A percentile compares a stretch with the other conserved stretches of the same genome.
These are phyloP conservation scores for Starmerella vitae DNA, from an alignment of 805 yeast species.

Conservation along the genomic window DNA sequence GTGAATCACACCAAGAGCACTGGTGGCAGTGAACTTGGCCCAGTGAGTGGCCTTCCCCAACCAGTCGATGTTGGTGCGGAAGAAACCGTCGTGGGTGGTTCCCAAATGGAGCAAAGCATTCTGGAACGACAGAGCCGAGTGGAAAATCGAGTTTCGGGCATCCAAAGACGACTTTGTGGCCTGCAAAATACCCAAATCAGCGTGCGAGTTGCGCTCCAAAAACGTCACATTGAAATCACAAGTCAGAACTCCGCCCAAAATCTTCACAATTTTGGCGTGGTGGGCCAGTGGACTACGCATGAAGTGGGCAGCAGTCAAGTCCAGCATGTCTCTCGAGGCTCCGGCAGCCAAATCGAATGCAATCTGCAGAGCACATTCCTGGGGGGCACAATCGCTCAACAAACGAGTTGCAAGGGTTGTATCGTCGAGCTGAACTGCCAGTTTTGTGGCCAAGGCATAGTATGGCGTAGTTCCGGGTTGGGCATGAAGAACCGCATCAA, in stretches of 20 bases:
- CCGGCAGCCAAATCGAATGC: constrained; percentile 89
- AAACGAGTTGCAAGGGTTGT: constrained; percentile 51
- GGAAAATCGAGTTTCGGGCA: constrained; percentile 86
- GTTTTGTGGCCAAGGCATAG: constrained; percentile 69
- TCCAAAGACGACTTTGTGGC: constrained; percentile 71
- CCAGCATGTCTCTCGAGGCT: constrained; percentile 79
- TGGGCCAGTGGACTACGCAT: constrained; percentile 25
- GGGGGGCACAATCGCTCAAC: constrained; percentile 45
- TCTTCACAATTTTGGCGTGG: constrained; percentile 39
- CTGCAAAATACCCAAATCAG: constrained; percentile 69
- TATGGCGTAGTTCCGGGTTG: constrained; percentile 44
- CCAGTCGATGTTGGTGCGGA: constrained; percentile 87
- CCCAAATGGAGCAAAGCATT: constrained; percentile 94
- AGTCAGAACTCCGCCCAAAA: constrained; percentile 83
- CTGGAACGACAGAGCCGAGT: constrained; percentile 87
- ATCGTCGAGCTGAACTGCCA: constrained; percentile 80
- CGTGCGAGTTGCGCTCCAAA: constrained; percentile 69
- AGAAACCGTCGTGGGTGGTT: constrained; percentile 86
- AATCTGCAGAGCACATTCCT: constrained; percentile 69
- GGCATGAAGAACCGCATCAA: constrained; percentile 30
- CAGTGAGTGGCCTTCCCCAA: constrained; percentile 94
- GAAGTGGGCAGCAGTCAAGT: constrained; percentile 31
- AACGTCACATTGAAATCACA: constrained; percentile 87
- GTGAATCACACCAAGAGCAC: constrained; percentile 94
- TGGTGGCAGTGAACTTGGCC: constrained; percentile 96